phyloP scores from a whole-genome alignment of 768 basidiomycete species.

The Lactarius trivialis region DNA sequence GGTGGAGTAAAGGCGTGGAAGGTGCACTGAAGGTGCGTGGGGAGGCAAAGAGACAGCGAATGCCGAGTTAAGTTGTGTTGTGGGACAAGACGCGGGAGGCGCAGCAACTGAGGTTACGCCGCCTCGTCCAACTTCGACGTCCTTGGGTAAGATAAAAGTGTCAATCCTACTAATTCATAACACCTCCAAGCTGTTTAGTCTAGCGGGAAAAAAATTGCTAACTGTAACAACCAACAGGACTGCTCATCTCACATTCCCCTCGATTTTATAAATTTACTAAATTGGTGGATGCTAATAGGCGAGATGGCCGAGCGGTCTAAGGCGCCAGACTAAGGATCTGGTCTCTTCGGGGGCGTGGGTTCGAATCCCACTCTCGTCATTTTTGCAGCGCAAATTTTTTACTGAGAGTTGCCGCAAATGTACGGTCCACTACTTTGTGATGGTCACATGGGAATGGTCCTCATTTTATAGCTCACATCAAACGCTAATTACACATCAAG shows the following conservation, averaged over 20 bases:
- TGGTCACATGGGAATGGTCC: neutral
- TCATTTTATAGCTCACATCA: neutral
- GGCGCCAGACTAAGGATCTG: slow-evolving; percentile 75
- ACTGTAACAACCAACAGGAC: neutral
- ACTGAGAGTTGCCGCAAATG: too few relatives aligned
- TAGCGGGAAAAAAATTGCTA: neutral
- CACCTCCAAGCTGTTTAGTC: neutral
- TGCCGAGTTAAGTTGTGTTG: slow-evolving; percentile 2
- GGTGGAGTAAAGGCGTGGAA: slow-evolving; percentile 24
- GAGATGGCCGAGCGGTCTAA: slow-evolving; percentile 89
- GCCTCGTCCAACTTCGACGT: neutral
- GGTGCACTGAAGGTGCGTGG: slow-evolving; percentile 22
- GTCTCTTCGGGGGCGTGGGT: slow-evolving; percentile 45
- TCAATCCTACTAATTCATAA: neutral
- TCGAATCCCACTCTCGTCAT: slow-evolving; percentile 43
- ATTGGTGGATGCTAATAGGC: neutral
- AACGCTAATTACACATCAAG: slow-evolving; percentile 20
- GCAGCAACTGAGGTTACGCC: neutral
- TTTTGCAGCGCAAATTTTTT: too few relatives aligned
- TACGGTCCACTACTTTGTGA: neutral
- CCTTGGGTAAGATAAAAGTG: too few relatives aligned
- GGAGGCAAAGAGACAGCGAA: slow-evolving; percentile 5
- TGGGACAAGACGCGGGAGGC: neutral
- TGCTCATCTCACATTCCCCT: neutral
- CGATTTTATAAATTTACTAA: neutral